Evolutionary conservation across 495 filamentous ascomycete genomes (phyloP).

Genomic region (Penicillium pulvis): DNA sequence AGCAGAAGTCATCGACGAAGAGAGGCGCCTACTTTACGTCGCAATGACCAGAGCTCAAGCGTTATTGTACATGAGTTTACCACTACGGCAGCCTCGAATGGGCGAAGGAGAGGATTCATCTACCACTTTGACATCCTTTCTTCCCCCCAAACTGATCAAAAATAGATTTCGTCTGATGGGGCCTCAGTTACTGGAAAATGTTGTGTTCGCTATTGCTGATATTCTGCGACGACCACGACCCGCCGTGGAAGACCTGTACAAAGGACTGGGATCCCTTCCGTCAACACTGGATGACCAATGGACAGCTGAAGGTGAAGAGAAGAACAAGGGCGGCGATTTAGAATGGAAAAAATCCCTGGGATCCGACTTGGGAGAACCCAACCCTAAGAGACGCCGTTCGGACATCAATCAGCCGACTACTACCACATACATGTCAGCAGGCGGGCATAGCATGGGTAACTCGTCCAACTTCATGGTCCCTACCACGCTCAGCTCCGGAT

Average conservation of each 20-base stretch:
- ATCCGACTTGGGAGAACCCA: constrained; percentile 24
- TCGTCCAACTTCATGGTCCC: constrained; percentile 36
- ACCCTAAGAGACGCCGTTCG: constrained; percentile 39
- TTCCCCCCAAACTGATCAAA: constrained; percentile 50
- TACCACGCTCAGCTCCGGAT: constrained; percentile 40
- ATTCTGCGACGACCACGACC: constrained; percentile 64
- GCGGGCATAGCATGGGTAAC: constrained; percentile 31
- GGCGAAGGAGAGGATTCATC: constrained; percentile 49
- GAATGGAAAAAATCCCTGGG: constrained; percentile 36
- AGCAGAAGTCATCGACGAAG: constrained; percentile 87
- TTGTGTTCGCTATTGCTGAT: constrained; percentile 60
- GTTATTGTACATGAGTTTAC: constrained; percentile 88
- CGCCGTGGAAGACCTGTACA: constrained; percentile 46
- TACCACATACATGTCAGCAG: constrained; percentile 26
- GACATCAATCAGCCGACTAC: constrained; percentile 29
- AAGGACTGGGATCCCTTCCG: constrained; percentile 43
- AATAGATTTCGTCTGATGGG: constrained; percentile 58
- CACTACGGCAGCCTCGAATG: constrained; percentile 61
- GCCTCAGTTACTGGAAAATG: constrained; percentile 54
- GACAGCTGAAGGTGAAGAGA: constrained; percentile 59
- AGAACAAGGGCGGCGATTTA: constrained; percentile 35
- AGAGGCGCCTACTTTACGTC: constrained; percentile 89
- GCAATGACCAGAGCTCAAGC: constrained; percentile 96
- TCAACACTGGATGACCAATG: constrained; percentile 64
- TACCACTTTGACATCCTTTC: constrained; percentile 64